Conservation (phyloP, 768 basidiomycete species). For the Termitomyces sp. region DNA sequence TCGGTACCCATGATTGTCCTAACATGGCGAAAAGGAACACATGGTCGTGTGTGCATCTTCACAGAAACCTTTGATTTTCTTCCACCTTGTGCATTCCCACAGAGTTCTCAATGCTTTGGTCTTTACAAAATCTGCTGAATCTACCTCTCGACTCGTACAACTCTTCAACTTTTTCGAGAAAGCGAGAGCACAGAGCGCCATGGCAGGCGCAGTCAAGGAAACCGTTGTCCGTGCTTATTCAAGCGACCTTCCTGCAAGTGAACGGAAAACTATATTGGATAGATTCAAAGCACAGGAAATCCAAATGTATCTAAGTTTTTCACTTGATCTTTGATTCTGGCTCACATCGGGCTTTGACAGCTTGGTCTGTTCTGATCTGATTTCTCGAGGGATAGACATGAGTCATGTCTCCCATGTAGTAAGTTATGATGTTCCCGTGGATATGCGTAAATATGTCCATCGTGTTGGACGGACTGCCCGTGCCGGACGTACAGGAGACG, state of each 20-base stretch:
- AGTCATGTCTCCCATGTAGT: constrained; percentile 90
- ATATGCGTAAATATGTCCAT: constrained; percentile 98
- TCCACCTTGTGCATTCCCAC: constrained; percentile 71
- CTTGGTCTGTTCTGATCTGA: constrained; percentile 93
- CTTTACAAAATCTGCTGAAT: constrained; percentile 97
- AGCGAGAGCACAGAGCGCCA: constrained; percentile 21
- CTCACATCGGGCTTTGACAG: constrained; percentile 33
- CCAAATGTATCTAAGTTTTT: constrained; percentile 57
- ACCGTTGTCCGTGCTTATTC: constrained; percentile 73
- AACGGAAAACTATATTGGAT: constrained; percentile 73
- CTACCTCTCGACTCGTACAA: constrained; percentile 74
- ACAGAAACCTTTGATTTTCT: constrained; percentile 84
- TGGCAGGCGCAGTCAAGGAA: constrained; percentile 15
- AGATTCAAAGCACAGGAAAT: constrained; percentile 79
- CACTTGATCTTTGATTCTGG: constrained; percentile 2
- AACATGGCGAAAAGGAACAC: constrained; percentile 57
- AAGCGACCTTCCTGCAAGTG: constrained; percentile 69
- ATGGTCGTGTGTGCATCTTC: constrained; percentile 77
- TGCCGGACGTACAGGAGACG: constrained; percentile 82
- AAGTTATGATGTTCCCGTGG: constrained; percentile 94
- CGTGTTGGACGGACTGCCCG: constrained; percentile 95
- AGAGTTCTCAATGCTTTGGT: constrained; percentile 70
- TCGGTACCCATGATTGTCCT: not conserved
- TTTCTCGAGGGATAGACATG: constrained; percentile 94
- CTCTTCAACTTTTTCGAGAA: constrained; percentile 81